These are phyloP conservation scores for Lachancea thermotolerans DNA, from an alignment of 805 yeast genomes.

Conservation along the genomic window DNA sequence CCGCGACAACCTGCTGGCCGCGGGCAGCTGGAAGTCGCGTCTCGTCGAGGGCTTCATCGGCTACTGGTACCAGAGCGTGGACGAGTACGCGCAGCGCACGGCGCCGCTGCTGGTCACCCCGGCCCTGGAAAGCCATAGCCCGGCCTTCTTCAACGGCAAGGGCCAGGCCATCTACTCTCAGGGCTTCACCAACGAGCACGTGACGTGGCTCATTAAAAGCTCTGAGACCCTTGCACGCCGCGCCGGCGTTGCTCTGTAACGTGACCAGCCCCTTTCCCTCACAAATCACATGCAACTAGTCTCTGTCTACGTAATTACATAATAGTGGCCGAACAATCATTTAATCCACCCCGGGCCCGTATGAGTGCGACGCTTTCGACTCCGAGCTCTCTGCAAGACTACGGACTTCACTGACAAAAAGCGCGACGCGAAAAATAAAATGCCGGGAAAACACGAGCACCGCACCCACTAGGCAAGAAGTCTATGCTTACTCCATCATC, in stretches of 20 bases:
- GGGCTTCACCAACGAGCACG: conserved; percentile 28
- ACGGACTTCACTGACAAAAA: too few species aligned
- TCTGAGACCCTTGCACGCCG: conserved; percentile 18
- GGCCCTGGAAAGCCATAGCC: conserved; percentile 27
- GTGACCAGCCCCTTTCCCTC: too few species aligned
- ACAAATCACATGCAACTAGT: too few species aligned
- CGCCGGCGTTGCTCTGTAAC: neutral
- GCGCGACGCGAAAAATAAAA: too few species aligned
- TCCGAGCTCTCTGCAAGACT: too few species aligned
- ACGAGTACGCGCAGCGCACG: conserved; percentile 29
- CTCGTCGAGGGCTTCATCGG: conserved; percentile 28
- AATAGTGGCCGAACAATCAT: too few species aligned
- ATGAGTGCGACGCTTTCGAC: too few species aligned
- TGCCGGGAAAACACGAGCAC: too few species aligned
- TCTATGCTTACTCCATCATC: too few species aligned
- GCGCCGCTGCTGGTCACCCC: conserved; percentile 30
- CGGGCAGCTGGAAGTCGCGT: conserved; percentile 20
- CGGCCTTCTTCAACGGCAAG: conserved; percentile 29
- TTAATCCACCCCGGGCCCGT: too few species aligned
- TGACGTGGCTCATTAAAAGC: conserved; percentile 19
- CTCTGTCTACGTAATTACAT: too few species aligned
- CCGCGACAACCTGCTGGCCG: conserved; percentile 31
- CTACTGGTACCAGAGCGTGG: conserved; percentile 30
- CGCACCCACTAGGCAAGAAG: too few species aligned
- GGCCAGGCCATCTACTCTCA: conserved; percentile 27